These are phyloP conservation scores for Lasiodiplodia theobromae DNA, from an alignment of 2,329 filamentous ascomycete genomes.

Conservation along the genomic window DNA sequence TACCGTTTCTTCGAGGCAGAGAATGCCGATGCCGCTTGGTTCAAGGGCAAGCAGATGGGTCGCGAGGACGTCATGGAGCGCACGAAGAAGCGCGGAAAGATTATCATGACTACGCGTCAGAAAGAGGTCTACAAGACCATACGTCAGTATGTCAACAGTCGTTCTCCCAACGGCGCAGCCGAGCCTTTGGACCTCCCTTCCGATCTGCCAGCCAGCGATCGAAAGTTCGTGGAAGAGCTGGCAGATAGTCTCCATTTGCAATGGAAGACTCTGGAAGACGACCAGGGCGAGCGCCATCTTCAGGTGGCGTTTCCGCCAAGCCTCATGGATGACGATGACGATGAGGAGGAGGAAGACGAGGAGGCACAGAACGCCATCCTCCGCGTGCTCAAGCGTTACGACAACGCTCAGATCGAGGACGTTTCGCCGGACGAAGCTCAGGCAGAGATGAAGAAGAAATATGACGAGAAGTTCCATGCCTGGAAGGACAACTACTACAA, in stretches of 20 bases:
- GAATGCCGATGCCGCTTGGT: slow-evolving; percentile 87
- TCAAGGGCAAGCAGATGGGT: slow-evolving; percentile 81
- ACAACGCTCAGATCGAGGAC: slow-evolving; percentile 86
- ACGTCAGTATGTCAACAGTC: slow-evolving; percentile 80
- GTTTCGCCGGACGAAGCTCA: slow-evolving; percentile 80
- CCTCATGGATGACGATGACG: slow-evolving; percentile 58
- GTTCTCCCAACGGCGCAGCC: slow-evolving; percentile 54
- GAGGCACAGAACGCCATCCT: slow-evolving; percentile 83
- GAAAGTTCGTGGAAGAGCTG: slow-evolving; percentile 90
- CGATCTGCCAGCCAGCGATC: slow-evolving; percentile 79
- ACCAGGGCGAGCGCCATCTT: slow-evolving; percentile 69
- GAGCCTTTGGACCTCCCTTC: slow-evolving; percentile 75
- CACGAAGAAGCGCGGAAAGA: slow-evolving; percentile 64
- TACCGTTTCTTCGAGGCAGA: slow-evolving; percentile 93
- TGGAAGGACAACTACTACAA: slow-evolving; percentile 97
- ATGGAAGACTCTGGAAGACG: slow-evolving; percentile 70
- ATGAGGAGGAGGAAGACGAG: slow-evolving; percentile 76
- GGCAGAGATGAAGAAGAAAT: slow-evolving; percentile 79
- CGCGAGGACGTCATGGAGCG: slow-evolving; percentile 72
- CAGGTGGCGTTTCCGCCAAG: slow-evolving; percentile 67
- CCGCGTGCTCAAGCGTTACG: slow-evolving; percentile 87
- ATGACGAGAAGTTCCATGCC: slow-evolving; percentile 84
- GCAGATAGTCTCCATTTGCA: slow-evolving; percentile 72
- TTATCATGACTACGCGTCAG: slow-evolving; percentile 80
- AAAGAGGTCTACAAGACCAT: slow-evolving; percentile 82